A percentile compares a stretch with the other conserved stretches of the same genome.
Conservation (phyloP, 176 grass and related monocot genomes). For the Oryza officinalis region DNA sequence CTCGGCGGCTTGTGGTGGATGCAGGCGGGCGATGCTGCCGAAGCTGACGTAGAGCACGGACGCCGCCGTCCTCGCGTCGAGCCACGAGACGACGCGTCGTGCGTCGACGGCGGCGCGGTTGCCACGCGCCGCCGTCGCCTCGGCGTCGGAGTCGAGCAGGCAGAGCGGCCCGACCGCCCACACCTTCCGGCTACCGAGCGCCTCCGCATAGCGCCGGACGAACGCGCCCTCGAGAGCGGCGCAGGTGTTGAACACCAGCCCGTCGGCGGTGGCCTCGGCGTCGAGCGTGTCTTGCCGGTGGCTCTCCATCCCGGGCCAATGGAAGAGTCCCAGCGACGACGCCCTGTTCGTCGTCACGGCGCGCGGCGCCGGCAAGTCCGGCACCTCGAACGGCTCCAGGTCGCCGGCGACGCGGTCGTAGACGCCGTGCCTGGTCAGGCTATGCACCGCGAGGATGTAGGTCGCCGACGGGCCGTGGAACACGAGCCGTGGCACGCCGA, state of each 20-base stretch:
- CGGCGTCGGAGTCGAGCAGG: conserved; percentile 24
- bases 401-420: conserved; percentile 28
- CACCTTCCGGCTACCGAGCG: conserved; percentile 30
- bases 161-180: conserved; percentile 60
- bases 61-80: conserved; percentile 28
- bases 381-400: conserved; percentile 45
- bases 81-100: conserved; percentile 32
- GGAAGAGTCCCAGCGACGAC: conserved; percentile 44
- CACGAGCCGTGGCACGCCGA: conserved; percentile 34
- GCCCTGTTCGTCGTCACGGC: conserved; percentile 34
- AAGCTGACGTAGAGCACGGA: conserved; percentile 64
- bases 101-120: conserved; percentile 29
- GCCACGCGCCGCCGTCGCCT: conserved; percentile 35
- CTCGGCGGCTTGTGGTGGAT: conserved; percentile 44
- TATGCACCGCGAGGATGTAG: conserved; percentile 29
- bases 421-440: conserved; percentile 22
- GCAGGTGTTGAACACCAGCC: conserved; percentile 57
- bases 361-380: conserved; percentile 30
- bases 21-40: conserved; percentile 38
- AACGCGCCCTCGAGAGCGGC: conserved; percentile 39
- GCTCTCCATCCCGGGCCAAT: conserved; percentile 37
- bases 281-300: conserved; percentile 32
- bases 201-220: conserved; percentile 39
- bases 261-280: conserved; percentile 51
- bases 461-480: conserved; percentile 39